Evolutionary conservation across 1,139 yeast genomes (phyloP).

Genomic region (Pichia sp.): DNA sequence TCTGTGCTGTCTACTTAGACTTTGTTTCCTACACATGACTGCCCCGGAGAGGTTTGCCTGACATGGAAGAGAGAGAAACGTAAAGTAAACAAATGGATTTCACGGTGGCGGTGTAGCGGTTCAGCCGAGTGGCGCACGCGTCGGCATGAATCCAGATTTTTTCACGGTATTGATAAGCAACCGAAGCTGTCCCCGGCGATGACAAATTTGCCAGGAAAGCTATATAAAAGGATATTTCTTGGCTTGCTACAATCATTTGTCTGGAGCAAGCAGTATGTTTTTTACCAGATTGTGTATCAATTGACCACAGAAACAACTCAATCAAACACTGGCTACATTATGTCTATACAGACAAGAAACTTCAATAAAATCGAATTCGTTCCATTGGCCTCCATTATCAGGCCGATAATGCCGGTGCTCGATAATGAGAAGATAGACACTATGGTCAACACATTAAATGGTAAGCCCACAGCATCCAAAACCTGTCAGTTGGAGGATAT

Average conservation of each 20-base stretch:
- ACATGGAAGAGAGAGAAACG: background rate
- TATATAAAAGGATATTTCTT: background rate
- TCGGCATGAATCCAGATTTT: background rate
- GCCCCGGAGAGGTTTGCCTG: background rate
- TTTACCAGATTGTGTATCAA: too few relatives aligned
- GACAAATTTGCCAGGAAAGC: background rate
- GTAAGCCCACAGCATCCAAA: conserved; percentile 57
- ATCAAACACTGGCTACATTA: conserved; percentile 4
- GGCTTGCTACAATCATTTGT: too few relatives aligned
- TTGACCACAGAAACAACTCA: background rate
- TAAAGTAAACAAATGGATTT: background rate
- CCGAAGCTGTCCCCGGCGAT: background rate
- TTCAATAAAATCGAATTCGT: conserved; percentile 48
- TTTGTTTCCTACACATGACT: background rate
- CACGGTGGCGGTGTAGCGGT: background rate
- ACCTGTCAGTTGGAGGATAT: conserved; percentile 58
- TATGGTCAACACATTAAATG: conserved; percentile 71
- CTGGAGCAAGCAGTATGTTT: too few relatives aligned
- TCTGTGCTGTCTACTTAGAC: too few relatives aligned
- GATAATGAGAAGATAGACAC: conserved; percentile 69
- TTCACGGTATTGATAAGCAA: background rate
- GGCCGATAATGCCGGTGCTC: conserved; percentile 83
- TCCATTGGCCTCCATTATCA: conserved; percentile 59
- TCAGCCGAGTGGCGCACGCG: background rate
- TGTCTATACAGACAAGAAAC: conserved; percentile 44